Conservation (phyloP, 345 rosid species). For the Sonneratia caseolaris region DNA sequence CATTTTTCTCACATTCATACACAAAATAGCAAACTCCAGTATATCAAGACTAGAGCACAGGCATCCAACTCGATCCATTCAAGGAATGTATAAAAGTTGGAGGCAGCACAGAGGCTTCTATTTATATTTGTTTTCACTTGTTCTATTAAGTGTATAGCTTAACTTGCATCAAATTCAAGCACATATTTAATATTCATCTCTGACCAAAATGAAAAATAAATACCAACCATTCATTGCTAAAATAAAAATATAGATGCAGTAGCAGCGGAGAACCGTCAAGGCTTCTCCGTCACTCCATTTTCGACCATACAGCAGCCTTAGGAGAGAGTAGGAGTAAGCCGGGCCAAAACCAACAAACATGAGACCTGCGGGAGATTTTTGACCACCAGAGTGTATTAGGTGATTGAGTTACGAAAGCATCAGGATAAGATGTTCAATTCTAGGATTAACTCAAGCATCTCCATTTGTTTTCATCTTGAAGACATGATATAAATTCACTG, state of each 20-base stretch:
- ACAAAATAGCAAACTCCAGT: neutral
- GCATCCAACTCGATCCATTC: neutral
- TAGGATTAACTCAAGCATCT: neutral
- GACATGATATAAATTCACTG: neutral
- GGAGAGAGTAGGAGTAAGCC: conserved; percentile 84
- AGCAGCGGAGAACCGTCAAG: conserved; percentile 62
- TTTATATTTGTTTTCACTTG: neutral
- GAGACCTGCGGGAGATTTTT: conserved; percentile 12
- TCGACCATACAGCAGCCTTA: conserved; percentile 73
- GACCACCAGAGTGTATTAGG: neutral
- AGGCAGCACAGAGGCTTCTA: neutral
- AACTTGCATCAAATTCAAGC: neutral
- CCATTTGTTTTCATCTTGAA: neutral
- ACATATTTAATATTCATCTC: neutral
- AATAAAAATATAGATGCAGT: conserved; percentile 68
- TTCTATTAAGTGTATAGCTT: neutral
- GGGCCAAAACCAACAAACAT: conserved; percentile 91
- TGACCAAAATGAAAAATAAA: neutral
- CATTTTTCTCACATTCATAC: neutral
- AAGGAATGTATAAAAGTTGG: neutral
- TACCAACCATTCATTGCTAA: conserved; percentile 23
- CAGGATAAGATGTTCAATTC: neutral
- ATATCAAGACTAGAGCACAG: neutral
- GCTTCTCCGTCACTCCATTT: conserved; percentile 99
- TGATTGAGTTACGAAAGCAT: neutral